A percentile compares a stretch with the other conserved stretches of the same genome.
These are phyloP conservation scores for Aspergillus cavernicola DNA, from an alignment of 495 filamentous ascomycete species.

Conservation along the genomic window DNA sequence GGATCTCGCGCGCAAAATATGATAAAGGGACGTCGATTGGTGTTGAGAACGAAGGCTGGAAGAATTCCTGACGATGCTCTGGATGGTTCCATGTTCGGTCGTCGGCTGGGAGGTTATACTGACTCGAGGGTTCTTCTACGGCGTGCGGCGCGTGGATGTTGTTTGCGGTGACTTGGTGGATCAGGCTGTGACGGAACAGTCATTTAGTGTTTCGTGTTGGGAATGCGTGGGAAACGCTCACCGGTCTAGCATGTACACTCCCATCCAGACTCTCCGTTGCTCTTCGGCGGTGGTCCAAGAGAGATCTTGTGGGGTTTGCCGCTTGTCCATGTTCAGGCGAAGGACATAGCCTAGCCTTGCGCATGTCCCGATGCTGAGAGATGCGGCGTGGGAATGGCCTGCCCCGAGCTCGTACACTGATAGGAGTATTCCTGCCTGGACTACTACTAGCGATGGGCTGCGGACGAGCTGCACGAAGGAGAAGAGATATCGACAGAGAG, in stretches of 20 bases:
- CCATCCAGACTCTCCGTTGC: background rate
- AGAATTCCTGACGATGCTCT: no score
- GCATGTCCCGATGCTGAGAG: background rate
- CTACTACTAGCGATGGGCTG: background rate
- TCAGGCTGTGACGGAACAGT: background rate
- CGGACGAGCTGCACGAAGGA: background rate
- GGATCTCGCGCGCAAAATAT: slow-evolving; percentile 3
- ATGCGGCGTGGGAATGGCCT: background rate
- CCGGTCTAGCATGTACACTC: slow-evolving; percentile 6
- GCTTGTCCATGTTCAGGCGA: background rate
- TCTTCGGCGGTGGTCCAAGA: background rate
- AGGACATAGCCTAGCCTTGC: background rate
- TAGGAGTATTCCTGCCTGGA: background rate
- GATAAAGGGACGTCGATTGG: slow-evolving; percentile 3
- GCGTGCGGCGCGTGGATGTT: background rate
- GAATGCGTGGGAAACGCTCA: no score
- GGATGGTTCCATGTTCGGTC: background rate
- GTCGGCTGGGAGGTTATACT: background rate
- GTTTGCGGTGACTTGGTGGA: background rate
- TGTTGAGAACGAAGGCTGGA: no score
- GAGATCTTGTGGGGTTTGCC: no score
- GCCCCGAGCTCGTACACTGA: background rate
- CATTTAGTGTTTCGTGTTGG: no score
- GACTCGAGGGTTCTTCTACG: background rate
- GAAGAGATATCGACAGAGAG: slow-evolving; percentile 3